phyloP scores from a whole-genome alignment of 805 yeast species.

The Nakazawaea peltata region DNA sequence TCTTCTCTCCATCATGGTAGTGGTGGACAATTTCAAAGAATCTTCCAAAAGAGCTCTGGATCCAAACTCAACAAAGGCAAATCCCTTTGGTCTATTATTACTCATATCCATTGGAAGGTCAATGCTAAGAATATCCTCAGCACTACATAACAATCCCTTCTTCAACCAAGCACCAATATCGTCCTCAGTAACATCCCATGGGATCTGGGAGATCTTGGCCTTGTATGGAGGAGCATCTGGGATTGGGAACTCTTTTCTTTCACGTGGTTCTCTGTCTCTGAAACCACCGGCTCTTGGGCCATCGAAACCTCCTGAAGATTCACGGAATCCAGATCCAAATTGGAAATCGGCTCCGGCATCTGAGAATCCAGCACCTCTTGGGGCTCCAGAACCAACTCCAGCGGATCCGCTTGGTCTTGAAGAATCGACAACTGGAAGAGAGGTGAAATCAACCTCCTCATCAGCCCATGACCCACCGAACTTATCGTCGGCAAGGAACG shows the following conservation, averaged over 20 bases:
- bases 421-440: slow-evolving; percentile 45
- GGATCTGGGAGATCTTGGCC: slow-evolving; percentile 82
- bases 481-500: slow-evolving; percentile 73
- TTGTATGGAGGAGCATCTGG: slow-evolving; percentile 91
- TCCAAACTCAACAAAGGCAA: slow-evolving; percentile 44
- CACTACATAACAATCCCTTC: slow-evolving; percentile 39
- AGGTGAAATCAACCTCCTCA: slow-evolving; percentile 61
- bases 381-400: slow-evolving; percentile 18
- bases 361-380: slow-evolving; percentile 2
- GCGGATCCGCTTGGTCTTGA: slow-evolving; percentile 5
- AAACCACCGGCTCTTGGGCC: slow-evolving; percentile 8
- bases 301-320: too few species aligned
- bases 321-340: too few species aligned
- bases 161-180: slow-evolving; percentile 54
- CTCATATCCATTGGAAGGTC: slow-evolving; percentile 65
- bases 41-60: slow-evolving; percentile 40
- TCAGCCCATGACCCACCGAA: slow-evolving; percentile 81
- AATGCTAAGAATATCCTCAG: slow-evolving; percentile 40
- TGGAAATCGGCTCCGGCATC: background rate
- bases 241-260: slow-evolving; percentile 68
- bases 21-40: slow-evolving; percentile 36
- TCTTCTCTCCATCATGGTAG: slow-evolving; percentile 40
- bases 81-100: slow-evolving; percentile 55
- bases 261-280: slow-evolving; percentile 27
- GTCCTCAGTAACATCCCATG: slow-evolving; percentile 71